Percentiles rank a stretch among this genome's conserved stretches.
These are phyloP conservation scores for Fusarium oligoseptatum DNA, from an alignment of 2,329 filamentous ascomycete genomes.

Conservation along the genomic window DNA sequence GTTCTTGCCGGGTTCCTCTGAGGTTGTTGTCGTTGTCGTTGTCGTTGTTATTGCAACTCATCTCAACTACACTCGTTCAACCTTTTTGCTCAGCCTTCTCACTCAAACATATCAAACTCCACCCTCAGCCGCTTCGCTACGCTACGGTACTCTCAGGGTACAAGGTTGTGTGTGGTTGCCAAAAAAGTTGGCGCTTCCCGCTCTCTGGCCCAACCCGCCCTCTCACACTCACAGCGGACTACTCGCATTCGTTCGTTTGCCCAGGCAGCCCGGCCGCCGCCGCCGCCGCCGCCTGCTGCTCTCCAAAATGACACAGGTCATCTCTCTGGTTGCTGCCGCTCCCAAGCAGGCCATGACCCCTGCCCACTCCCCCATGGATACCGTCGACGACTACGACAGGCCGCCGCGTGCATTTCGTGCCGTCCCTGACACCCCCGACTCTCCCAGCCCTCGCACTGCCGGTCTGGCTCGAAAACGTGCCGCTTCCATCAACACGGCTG, in stretches of 20 bases:
- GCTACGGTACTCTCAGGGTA: constrained; percentile 17
- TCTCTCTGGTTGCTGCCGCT: constrained; percentile 42
- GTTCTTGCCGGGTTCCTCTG: constrained; percentile 15
- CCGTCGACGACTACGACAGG: constrained; percentile 42
- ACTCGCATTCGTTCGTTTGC: constrained; percentile 40
- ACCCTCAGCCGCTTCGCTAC: constrained; percentile 2
- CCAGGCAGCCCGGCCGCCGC: constrained; percentile 1
- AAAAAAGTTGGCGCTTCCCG: constrained; percentile 5
- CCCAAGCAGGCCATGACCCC: constrained; percentile 42
- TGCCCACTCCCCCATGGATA: constrained; percentile 41
- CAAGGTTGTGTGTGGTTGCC: constrained; percentile 11
- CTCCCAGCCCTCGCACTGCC: constrained; percentile 43
- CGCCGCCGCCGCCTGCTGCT: background rate
- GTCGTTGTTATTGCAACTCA: background rate
- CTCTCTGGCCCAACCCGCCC: constrained; percentile 13
- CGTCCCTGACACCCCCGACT: constrained; percentile 40
- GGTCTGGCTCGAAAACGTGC: constrained; percentile 58
- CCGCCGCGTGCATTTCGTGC: constrained; percentile 34
- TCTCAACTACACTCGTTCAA: constrained; percentile 6
- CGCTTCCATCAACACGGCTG: constrained; percentile 60
- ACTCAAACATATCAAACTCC: constrained; percentile 14
- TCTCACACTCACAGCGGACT: constrained; percentile 3
- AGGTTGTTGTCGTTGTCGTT: background rate
- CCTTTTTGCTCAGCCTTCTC: constrained; percentile 6
- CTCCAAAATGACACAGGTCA: constrained; percentile 48